Base-by-base conservation (phyloP, 2,329 filamentous ascomycete genomes). In the Diaporthe aspalathi region DNA sequence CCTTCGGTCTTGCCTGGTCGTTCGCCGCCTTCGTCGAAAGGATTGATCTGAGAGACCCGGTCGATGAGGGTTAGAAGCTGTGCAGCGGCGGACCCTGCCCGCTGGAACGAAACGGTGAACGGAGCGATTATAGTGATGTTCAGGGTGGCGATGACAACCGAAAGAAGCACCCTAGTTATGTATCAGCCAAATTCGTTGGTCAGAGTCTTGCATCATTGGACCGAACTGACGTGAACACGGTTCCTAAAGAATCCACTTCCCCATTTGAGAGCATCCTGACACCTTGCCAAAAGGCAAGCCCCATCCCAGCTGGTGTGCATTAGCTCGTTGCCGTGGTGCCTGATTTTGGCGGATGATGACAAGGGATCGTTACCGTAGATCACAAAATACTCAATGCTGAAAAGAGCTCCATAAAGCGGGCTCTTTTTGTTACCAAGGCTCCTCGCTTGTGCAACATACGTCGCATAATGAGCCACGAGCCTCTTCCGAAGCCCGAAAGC, bases 221-320 rank as follows among this genome's bases (percentile, higher is more conserved):
- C 38, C 38, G n/a, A 20, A 47, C 57, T 47, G 22, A 63, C 57
- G 57, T 63, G 7, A 63, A 63, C 1, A 63, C 57, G 11, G 40
- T 47, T 32, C 57, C 57, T 45, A 62, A 27, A 16, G 57, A 47
- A 32, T 47, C 40, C 24, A 47, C 24, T 22, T 47, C 57, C 11
- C 40, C 57, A 7, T 9, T 32, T 9, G 40, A 7, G 40, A 63
- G 29, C 57, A 63, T 47, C 20, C 17, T 47, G 11, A 63, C 40
- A n/a, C 57, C 57, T 32, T 63, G 57, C 40, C 57, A 63, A n/a
- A 32, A 63, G 14, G 57, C 57, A 12, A 63, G 57, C 2, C 40
- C 57, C 57, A 63, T 63, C 5, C 57, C 57, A n/a, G 56, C 56
- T 60, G 56, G 5, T 60, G 22, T 29, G 22, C n/a, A 16, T 60